A percentile compares a stretch with the other conserved stretches of the same genome.
These are phyloP conservation scores for Hypericum perforatum DNA, from an alignment of 345 rosid genomes.

Conservation along the genomic window DNA sequence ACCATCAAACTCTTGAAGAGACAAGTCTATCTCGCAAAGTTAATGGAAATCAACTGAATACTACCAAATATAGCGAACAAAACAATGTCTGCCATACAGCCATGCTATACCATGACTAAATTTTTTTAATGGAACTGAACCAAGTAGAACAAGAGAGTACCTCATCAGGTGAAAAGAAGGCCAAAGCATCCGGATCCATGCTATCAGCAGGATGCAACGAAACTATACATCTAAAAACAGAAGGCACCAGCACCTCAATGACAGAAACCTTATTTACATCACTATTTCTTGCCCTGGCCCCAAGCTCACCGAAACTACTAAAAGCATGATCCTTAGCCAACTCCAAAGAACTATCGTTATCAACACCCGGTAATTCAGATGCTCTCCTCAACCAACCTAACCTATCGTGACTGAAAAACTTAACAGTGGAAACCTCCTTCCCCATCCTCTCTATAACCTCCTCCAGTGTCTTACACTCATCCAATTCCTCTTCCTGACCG, in stretches of 20 bases:
- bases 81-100: slow-evolving; percentile 1
- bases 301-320: slow-evolving; percentile 45
- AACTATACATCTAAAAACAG: slow-evolving; percentile 67
- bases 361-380: slow-evolving; percentile 44
- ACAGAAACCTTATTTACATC: slow-evolving; percentile 52
- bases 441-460: slow-evolving; percentile 50
- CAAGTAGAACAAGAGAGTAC: slow-evolving; percentile 20
- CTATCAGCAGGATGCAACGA: slow-evolving; percentile 94
- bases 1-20: no score
- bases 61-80: no score
- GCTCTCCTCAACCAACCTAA: slow-evolving; percentile 86
- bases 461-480: slow-evolving; percentile 46
- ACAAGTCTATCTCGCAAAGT: no score
- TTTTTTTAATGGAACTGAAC: neutral
- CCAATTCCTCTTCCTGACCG: slow-evolving; percentile 32
- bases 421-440: slow-evolving; percentile 50
- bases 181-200: slow-evolving; percentile 77
- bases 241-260: slow-evolving; percentile 61
- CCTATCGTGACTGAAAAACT: slow-evolving; percentile 59
- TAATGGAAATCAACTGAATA: no score
- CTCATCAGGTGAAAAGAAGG: slow-evolving; percentile 97
- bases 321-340: slow-evolving; percentile 41
- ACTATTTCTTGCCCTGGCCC: slow-evolving; percentile 34
- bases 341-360: slow-evolving; percentile 53
- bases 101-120: no score